Percentiles rank a stretch among this genome's conserved stretches.
Evolutionary conservation across 345 rosid species (phyloP).

Genomic region (Aurinia saxatilis): DNA sequence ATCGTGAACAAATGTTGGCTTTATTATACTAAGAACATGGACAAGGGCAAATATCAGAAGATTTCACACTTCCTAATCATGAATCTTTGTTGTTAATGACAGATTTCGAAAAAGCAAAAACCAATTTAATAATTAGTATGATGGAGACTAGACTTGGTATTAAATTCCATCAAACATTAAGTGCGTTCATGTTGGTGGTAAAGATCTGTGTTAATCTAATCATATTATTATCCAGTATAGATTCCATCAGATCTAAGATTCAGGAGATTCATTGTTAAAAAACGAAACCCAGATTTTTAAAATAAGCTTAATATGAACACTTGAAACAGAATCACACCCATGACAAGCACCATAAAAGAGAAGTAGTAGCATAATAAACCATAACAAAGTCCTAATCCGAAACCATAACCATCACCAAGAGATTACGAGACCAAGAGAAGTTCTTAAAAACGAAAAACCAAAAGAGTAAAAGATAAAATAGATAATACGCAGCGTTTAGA

Average conservation of each 20-base stretch:
- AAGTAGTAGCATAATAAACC: background rate
- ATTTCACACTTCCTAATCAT: too few relatives aligned
- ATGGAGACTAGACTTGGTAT: background rate
- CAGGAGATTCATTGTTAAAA: background rate
- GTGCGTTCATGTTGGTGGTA: background rate
- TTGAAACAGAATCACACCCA: slow-evolving; percentile 3
- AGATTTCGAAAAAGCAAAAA: too few relatives aligned
- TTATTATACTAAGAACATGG: too few relatives aligned
- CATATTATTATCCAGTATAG: background rate
- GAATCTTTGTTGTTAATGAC: too few relatives aligned
- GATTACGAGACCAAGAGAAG: background rate
- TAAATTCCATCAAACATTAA: background rate
- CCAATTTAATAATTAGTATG: background rate
- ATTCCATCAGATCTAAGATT: background rate
- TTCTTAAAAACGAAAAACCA: slow-evolving; percentile 3
- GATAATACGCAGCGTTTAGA: background rate
- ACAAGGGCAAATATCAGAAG: too few relatives aligned
- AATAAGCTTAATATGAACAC: background rate
- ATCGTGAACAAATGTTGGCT: too few relatives aligned
- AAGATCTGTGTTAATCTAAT: background rate
- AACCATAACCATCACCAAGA: slow-evolving; percentile 1
- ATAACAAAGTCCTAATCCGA: slow-evolving; percentile 6
- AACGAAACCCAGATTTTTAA: background rate
- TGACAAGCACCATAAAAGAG: slow-evolving; percentile 4
- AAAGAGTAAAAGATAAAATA: background rate